Conservation (phyloP, 2,329 filamentous ascomycete species). For the Thermomyces lanuginosus region DNA sequence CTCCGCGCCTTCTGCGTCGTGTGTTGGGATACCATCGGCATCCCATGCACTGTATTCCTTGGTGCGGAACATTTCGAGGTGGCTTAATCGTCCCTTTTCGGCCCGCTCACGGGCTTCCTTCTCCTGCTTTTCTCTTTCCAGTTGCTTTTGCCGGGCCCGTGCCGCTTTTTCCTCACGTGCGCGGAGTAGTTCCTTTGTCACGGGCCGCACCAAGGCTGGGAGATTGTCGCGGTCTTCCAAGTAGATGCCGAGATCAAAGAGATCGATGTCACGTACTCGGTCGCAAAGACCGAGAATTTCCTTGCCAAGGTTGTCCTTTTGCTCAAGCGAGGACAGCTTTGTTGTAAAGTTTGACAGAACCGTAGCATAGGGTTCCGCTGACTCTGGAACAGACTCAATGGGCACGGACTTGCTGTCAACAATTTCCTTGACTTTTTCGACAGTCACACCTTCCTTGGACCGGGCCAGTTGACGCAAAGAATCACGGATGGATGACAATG, state of each 20-base stretch:
- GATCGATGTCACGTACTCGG: slow-evolving; percentile 59
- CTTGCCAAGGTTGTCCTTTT: slow-evolving; percentile 44
- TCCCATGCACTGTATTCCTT: slow-evolving; percentile 64
- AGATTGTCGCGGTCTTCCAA: slow-evolving; percentile 61
- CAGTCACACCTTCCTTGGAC: slow-evolving; percentile 27
- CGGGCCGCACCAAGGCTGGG: slow-evolving; percentile 56
- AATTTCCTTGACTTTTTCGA: slow-evolving; percentile 24
- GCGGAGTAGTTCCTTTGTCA: slow-evolving; percentile 42
- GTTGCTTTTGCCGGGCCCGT: slow-evolving; percentile 30
- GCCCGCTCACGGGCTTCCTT: slow-evolving; percentile 36
- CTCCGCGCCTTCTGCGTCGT: slow-evolving; percentile 60
- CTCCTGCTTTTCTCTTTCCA: slow-evolving; percentile 43
- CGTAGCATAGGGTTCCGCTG: slow-evolving; percentile 31
- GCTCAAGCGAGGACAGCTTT: slow-evolving; percentile 21
- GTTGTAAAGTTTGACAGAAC: slow-evolving; percentile 30
- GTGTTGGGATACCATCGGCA: slow-evolving; percentile 61
- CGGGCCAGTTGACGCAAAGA: slow-evolving; percentile 41
- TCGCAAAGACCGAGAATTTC: slow-evolving; percentile 64
- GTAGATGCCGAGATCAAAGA: slow-evolving; percentile 72
- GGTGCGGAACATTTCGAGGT: slow-evolving; percentile 41
- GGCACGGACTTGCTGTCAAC: slow-evolving; percentile 15
- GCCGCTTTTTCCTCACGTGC: slow-evolving; percentile 39
- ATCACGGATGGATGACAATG: slow-evolving; percentile 41
- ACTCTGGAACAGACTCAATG: slow-evolving; percentile 11
- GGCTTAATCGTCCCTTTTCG: slow-evolving; percentile 42